Evolutionary conservation across 2,329 filamentous ascomycete species (phyloP), one percentile per base, ranked within the genome.

Genomic region (Chaetomium sp.): DNA sequence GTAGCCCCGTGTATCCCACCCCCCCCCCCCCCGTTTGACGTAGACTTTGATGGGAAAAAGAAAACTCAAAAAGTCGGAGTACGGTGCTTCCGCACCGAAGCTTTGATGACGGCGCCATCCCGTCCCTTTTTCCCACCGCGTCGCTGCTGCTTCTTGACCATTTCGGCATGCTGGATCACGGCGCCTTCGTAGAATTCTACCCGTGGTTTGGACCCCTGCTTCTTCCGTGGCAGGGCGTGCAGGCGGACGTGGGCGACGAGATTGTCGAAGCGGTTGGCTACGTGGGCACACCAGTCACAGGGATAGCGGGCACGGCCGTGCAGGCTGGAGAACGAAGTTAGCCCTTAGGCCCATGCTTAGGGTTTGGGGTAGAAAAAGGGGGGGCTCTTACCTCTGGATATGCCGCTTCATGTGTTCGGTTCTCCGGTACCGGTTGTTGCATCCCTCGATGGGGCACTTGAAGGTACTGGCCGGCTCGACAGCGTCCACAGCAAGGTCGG

Each of bases 341-440:
- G 14, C 37, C 12, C 3, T 27, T 14, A 8, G 36, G 5, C 19
- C 10, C 12, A 19, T 43, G n/a, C 9, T 5, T 9, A 5, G 12
- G 5, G 5, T 9, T 42, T 2, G 32, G 12, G 11, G 33, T 5
- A 5, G n/a, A 19, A 14, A 42, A 40, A 9, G 12, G 37, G 37
- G 19, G 19, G 19, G 37, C 6, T 73, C 76, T 71, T 63, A 81
- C 78, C 76, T 76, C 52, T 73, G 72, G 51, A 76, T 71, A 63
- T 82, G 79, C 34, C 79, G 73, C 69, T 81, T 82, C 14, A 81
- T 67, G 59, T 82, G 79, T 65, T 82, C 79, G 32, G 75, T 76
- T 54, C 79, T 72, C 61, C 75, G 76, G 60, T 72, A 67, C 5
- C 57, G 52, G 36, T 52, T 48, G 5, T 48, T 65, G 65, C 79